These are phyloP conservation scores for Diplodia sapinea DNA, from an alignment of 2,329 filamentous ascomycete species.

Conservation along the genomic window DNA sequence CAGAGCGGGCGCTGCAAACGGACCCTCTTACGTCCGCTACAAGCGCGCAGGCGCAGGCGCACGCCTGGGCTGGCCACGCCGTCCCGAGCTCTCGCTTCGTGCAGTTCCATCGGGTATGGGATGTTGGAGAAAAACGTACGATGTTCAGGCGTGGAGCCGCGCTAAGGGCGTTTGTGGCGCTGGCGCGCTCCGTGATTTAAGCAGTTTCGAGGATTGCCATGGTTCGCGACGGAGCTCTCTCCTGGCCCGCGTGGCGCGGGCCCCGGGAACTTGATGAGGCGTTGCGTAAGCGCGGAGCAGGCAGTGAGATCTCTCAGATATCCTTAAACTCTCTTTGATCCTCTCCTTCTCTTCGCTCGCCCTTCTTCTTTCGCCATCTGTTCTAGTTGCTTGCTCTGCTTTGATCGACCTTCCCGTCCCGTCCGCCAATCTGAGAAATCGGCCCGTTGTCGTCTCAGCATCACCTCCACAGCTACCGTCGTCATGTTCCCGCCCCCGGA, in stretches of 20 bases:
- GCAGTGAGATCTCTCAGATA: not conserved
- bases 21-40: not conserved
- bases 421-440: not conserved
- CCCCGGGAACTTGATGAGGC: not conserved
- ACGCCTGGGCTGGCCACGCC: too few species aligned
- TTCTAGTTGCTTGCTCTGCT: not conserved
- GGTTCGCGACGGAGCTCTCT: not conserved
- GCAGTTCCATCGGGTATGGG: not conserved
- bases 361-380: not conserved
- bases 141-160: slow-evolving; percentile 1
- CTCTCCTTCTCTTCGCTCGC: not conserved
- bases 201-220: not conserved
- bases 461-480: not conserved
- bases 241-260: not conserved
- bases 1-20: too few species aligned
- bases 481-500: slow-evolving; percentile 22
- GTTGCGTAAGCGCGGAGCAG: not conserved
- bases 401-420: not conserved
- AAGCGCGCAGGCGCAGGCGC: not conserved
- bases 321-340: not conserved
- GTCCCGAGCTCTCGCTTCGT: not conserved
- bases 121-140: slow-evolving; percentile 18
- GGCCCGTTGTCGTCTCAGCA: not conserved
- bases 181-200: slow-evolving; percentile 5
- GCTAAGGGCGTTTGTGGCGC: slow-evolving; percentile 18